phyloP scores from a whole-genome alignment of 2,329 filamentous ascomycete genomes.

The Macrophomina tecta region DNA sequence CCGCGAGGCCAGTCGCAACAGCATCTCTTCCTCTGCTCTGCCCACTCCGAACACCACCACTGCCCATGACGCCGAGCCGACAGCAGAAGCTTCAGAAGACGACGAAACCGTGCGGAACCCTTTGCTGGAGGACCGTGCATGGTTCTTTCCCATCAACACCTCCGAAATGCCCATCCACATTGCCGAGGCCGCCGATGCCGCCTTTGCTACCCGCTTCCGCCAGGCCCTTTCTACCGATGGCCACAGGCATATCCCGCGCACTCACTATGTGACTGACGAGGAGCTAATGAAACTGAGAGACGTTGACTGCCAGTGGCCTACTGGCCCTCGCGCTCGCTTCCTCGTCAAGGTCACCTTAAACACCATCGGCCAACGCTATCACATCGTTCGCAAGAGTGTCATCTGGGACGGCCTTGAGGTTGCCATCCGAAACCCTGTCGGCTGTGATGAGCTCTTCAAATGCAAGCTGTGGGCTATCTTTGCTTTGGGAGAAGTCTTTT shows the following conservation, averaged over 20 bases:
- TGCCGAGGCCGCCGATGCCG: constrained; percentile 46
- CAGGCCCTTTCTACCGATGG: constrained; percentile 38
- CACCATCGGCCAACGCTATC: constrained; percentile 50
- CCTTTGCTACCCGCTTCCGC: constrained; percentile 46
- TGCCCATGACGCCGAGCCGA: constrained; percentile 2
- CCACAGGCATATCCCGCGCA: constrained; percentile 42
- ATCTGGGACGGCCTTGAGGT: constrained; percentile 48
- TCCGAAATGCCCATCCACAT: constrained; percentile 45
- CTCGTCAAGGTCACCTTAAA: constrained; percentile 51
- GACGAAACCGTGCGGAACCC: constrained; percentile 42
- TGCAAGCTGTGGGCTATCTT: constrained; percentile 55
- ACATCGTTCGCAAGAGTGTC: constrained; percentile 49
- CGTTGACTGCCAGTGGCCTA: constrained; percentile 47
- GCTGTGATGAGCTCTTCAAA: constrained; percentile 42
- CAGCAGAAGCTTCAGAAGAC: constrained; percentile 25
- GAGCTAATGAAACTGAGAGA: constrained; percentile 44
- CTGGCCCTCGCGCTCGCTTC: constrained; percentile 45
- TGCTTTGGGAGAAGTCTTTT: constrained; percentile 56
- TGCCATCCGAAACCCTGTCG: constrained; percentile 44
- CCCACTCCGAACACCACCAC: constrained; percentile 15
- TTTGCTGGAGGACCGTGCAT: constrained; percentile 43
- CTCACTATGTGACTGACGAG: constrained; percentile 41
- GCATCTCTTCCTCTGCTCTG: neutral
- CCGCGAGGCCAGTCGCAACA: constrained; percentile 27
- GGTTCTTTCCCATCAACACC: constrained; percentile 43